Base-by-base conservation (phyloP, 768 basidiomycete genomes). In the Kwoniella heveanensis region DNA sequence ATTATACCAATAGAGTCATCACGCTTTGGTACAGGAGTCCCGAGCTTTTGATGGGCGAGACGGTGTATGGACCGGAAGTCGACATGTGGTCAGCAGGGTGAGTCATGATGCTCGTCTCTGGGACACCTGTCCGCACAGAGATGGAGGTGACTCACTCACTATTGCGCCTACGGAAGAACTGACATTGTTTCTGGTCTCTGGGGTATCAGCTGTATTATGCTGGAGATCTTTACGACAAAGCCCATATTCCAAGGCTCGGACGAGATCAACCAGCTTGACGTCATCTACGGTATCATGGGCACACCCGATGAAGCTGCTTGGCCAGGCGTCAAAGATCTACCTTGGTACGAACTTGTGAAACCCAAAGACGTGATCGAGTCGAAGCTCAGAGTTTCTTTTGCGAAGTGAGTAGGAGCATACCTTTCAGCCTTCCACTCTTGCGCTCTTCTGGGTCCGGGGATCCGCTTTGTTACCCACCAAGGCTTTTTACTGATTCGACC, bases 21-120 rank as follows among this genome's bases (percentile, higher is more conserved):
- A 99, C 96, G 0, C 85, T 96, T 53, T 98, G 96, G 96, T 99
- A 99, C 80, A 86, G 96, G 60, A 91, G 93, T 4, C 96, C 95
- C 10, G 96, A 99, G 75, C 83, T 99, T 22, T 81, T 99, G 44
- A 88, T 97, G 72, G 96, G 96, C 27, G 91, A 93, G 29, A 99
- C 96, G 0, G 86, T 92, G 13, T 99, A 99, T 81, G 94, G 92
- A 1, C 89, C 93, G 5, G 94, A 95, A 75, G 95, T 99, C 24
- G 96, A 99, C 74, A 96, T 98, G 88, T 99, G 96, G 96, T 95
- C 92, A 79, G 96, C 96, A 46, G 96, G 96, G 92, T 95, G 81
- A 70, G 85, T 81, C 15, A n/a, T n/a, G 30, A 44, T 17, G 32
- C 13, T 6, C 13, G 7, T 32, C 25, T 32, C 44, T 12, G 5